Base-by-base conservation (phyloP, 2,329 filamentous ascomycete genomes). In the Keithomyces neogunnii region DNA sequence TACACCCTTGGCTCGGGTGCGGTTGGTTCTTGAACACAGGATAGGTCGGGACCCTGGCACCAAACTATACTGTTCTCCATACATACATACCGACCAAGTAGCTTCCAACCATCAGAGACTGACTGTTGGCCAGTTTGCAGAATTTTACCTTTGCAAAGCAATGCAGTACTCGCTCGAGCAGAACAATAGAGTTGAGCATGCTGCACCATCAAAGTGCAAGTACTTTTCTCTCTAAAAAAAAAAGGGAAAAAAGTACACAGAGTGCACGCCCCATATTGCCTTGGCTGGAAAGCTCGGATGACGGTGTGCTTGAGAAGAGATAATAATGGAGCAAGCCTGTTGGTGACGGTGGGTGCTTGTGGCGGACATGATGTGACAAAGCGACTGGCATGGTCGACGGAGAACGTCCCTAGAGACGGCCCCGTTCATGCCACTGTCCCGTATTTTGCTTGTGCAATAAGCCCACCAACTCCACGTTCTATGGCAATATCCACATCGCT, bases 331-430 rank as follows among this genome's bases (percentile, higher is more conserved):
- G 40, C 40, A 30, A 44, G 40, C 40, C 40, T 28, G 38, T 44
- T 7, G 28, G n/a, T 44, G 45, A 26, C 36, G 49, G 46, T 47
- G 45, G 30, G 11, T 44, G 40, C 28, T 44, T 30, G 40, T 44
- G 40, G 40, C 40, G 40, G 40, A 9, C 40, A 13, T 19, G 45
- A 44, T 51, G 49, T 51, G 43, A 47, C 35, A 44, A 32, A 33
- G 31, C 47, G 36, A 47, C 42, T 51, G 44, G 44, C 49, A 42
- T 31, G 6, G 13, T 29, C 19, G 31, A 45, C 42, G 31, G 30
- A 29, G 19, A 19, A 26, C 28, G 38, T 38, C 13, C 38, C 38
- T 44, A 26, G 31, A 43, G 29, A 40, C 29, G 32, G 30, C 42
- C 40, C 28, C 40, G 28, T 19, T 28, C 28, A 26, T 44, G 40